Evolutionary conservation across 306 rosid genomes (phyloP), one percentile per base, ranked within the genome.

Genomic region (Gastrolobium villosum): DNA sequence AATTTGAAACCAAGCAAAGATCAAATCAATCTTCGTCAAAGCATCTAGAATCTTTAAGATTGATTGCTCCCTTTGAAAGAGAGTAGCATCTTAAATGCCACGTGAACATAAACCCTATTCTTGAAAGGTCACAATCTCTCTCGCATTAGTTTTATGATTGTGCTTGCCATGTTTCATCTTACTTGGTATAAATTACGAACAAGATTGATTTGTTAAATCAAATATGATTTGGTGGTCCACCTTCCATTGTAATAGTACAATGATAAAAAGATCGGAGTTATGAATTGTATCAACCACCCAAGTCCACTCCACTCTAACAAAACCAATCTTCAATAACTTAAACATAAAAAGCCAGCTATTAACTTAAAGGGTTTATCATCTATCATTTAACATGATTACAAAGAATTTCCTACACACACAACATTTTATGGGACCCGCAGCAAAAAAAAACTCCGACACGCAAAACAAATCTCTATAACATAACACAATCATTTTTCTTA

Each of bases 221-320:
- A 79, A 63, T 40, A 50, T 48, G 43, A 32, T 53, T 62, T 41
- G 61, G 75, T 40, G 76, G 81, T 71, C 70, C 82, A 45, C 76
- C 43, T 62, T 40, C 4, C 48, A n/a, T 26, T 10, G 11, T 30
- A 34, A 70, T n/a, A 46, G 34, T 74, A 32, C 5, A 57, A 61
- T 44, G 37, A 62, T 62, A 13, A 53, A 53, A 46, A 53, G 72
- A 65, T 65, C 60, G 54, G 73, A 35, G 63, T 26, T 49, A 74
- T 83, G 73, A 80, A 72, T 82, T 55, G 86, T 39, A 40, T 77
- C 84, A 79, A 70, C 87, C 59, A 84, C 86, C 79, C 65, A 39
- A 60, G 54, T 48, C 74, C 64, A 50, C 77, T 64, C 63, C 59
- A 40, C 49, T 39, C 78, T 46, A 43, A 49, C 45, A 28, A 5